A percentile compares a stretch with the other conserved stretches of the same genome.
These are phyloP conservation scores for Clavulina sp. DNA, from an alignment of 768 basidiomycete species.

Conservation along the genomic window DNA sequence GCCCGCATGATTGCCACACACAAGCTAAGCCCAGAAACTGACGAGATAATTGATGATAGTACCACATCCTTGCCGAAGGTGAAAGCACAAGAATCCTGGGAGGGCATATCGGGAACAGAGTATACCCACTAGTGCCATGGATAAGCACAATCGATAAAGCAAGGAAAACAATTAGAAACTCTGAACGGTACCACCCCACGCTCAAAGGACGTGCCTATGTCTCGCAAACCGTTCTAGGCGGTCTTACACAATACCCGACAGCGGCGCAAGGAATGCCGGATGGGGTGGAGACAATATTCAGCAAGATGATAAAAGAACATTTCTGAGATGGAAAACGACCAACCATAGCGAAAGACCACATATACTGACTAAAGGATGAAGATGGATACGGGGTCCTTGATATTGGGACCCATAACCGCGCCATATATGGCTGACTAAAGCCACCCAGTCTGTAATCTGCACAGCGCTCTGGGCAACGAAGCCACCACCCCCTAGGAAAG, in stretches of 20 bases:
- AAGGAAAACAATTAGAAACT: not conserved
- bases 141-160: constrained; percentile 8
- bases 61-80: constrained; percentile 6
- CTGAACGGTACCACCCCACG: not conserved
- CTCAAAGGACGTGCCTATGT: constrained; percentile 1
- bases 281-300: not conserved
- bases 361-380: too few species aligned
- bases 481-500: too few species aligned
- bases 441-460: too few species aligned
- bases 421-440: too few species aligned
- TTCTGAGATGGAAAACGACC: too few species aligned
- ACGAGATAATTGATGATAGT: not conserved
- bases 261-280: not conserved
- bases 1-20: not conserved
- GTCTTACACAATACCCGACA: not conserved
- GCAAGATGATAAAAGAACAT: not conserved
- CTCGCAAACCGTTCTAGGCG: not conserved
- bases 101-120: constrained; percentile 12
- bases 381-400: too few species aligned
- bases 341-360: too few species aligned
- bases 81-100: constrained; percentile 10
- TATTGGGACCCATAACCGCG: too few species aligned
- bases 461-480: too few species aligned
- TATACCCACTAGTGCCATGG: constrained; percentile 7
- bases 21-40: not conserved